phyloP scores from a whole-genome alignment of 345 rosid genomes.

The Dimocarpus longan region DNA sequence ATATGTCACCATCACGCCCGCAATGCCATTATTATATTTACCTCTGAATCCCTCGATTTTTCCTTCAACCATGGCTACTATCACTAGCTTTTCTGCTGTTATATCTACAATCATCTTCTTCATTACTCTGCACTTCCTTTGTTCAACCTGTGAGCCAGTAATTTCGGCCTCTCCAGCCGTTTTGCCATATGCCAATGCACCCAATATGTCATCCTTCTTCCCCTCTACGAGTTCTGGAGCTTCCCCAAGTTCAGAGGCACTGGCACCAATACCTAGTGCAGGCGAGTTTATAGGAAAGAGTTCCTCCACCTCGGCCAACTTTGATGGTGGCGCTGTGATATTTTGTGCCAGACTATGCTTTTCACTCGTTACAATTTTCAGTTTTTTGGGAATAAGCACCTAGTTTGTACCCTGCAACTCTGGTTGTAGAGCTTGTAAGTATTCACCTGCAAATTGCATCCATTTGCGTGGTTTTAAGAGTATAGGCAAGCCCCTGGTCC shows the following conservation, averaged over 20 bases:
- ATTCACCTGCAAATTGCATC: background rate
- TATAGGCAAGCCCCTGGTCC: background rate
- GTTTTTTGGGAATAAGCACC: background rate
- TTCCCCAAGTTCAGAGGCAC: conserved; percentile 45
- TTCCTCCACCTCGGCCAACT: conserved; percentile 35
- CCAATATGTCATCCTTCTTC: conserved; percentile 68
- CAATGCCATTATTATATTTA: conserved; percentile 8
- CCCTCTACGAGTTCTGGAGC: conserved; percentile 53
- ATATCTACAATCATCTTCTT: conserved; percentile 22
- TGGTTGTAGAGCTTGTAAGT: background rate
- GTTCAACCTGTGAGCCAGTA: conserved; percentile 37
- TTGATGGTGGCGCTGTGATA: conserved; percentile 20
- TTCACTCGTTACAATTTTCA: conserved; percentile 4
- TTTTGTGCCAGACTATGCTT: conserved; percentile 25
- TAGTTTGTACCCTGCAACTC: background rate
- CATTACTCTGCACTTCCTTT: conserved; percentile 23
- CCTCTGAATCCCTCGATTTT: background rate
- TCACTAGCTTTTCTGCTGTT: conserved; percentile 27
- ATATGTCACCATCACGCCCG: conserved; percentile 11
- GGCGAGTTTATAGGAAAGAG: conserved; percentile 56
- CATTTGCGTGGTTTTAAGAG: background rate
- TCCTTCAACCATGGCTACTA: conserved; percentile 41
- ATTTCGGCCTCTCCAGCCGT: conserved; percentile 63
- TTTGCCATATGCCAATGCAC: conserved; percentile 50
- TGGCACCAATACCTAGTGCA: conserved; percentile 49